Evolutionary conservation across 305 asterid genomes (phyloP).

Genomic region (Monarda citriodora): DNA sequence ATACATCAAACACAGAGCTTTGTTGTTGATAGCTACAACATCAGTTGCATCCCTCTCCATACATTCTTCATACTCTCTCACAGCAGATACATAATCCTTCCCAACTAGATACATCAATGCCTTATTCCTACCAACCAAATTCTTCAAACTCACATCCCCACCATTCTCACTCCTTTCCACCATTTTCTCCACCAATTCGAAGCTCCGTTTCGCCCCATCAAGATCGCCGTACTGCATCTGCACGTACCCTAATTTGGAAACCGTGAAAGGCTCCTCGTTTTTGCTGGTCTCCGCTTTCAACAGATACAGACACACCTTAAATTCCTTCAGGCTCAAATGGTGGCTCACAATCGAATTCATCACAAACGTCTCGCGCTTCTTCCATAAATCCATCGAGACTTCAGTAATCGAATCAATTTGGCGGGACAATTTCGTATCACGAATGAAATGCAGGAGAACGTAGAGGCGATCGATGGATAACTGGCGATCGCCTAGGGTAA

Average conservation of each 20-base stretch:
- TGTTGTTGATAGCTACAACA: conserved; percentile 86
- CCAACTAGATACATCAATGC: conserved; percentile 90
- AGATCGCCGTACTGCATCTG: conserved; percentile 98
- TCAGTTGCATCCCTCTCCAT: conserved; percentile 88
- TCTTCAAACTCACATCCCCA: conserved; percentile 52
- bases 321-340: conserved; percentile 91
- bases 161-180: conserved; percentile 31
- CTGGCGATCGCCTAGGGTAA: conserved; percentile 77
- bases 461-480: conserved; percentile 86
- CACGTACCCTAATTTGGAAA: conserved; percentile 83
- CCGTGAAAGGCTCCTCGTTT: conserved; percentile 51
- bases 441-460: conserved; percentile 58
- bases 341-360: conserved; percentile 69
- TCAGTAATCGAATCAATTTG: conserved; percentile 25
- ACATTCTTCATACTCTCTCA: conserved; percentile 91
- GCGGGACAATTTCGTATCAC: conserved; percentile 29
- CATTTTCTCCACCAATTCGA: conserved; percentile 53
- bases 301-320: conserved; percentile 63
- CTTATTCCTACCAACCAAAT: conserved; percentile 84
- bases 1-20: conserved; percentile 98
- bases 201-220: conserved; percentile 77
- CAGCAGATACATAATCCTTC: conserved; percentile 91
- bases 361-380: conserved; percentile 63
- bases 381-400: conserved; percentile 54
- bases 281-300: conserved; percentile 54